Base-by-base conservation (phyloP, 805 yeast species). In the Monosporozyma unispora region DNA sequence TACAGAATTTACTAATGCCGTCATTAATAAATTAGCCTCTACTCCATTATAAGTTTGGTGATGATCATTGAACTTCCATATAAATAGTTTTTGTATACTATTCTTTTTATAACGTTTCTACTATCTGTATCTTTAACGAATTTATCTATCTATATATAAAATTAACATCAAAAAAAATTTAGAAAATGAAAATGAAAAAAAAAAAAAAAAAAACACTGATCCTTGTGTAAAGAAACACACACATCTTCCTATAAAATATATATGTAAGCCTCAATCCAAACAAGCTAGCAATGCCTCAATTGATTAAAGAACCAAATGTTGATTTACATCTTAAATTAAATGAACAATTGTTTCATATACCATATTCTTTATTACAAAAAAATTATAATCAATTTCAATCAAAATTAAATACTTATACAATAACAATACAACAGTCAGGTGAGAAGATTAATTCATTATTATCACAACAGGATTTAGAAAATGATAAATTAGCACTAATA, bases 1-100 rank as follows among this genome's bases (percentile, higher is more conserved):
- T 55, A 82, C 95, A 55, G 96, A 90, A 72, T 91, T 91, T 77
- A 91, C 99, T 59, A 79, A 83, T 59, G 98, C 97, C 52, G 80
- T 91, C 66, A 78, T 91, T 60, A 77, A 77, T 53, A 83, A 84
- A 72, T 79, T 88, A 50, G 50, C 61, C 5, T 18, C 19, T 10
- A 46, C 48, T 10, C 43, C 48, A 14, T 35, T 37, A 40, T 46
- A 46, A 46, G n/a, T n/a, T n/a, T n/a, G n/a, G n/a, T n/a, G n/a
- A n/a, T n/a, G n/a, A n/a, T n/a, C n/a, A n/a, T n/a, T n/a, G n/a
- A n/a, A n/a, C n/a, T n/a, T n/a, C 3, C 8, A 11, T 10, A 39
- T 21, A 39, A 39, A 39, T 21, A 21, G 22, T 39, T 6, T 21
- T 12, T 19, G 16, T 38, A 19, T 38, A 38, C 16, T n/a, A n/a